Evolutionary conservation across 768 basidiomycete genomes (phyloP), one percentile per base, ranked within the genome.

Genomic region (Kwoniella mangroviensis): DNA sequence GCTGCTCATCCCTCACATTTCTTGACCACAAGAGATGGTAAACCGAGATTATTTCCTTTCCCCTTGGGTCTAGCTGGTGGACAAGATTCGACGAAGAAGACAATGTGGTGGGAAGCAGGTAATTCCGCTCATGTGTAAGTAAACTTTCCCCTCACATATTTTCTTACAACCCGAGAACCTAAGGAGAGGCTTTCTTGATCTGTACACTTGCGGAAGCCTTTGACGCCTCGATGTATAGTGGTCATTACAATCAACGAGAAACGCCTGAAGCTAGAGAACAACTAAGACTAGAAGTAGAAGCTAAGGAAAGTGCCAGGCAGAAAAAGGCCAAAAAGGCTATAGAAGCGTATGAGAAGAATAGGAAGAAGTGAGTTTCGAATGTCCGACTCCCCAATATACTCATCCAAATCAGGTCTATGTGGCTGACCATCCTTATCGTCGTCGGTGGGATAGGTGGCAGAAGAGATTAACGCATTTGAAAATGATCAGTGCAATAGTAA

Each of bases 61-160:
- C 79, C 79, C 2, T 69, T 80, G 4, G 79, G 79, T 15, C 73
- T 74, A 63, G 77, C 77, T 11, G 73, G 74, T 5, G 72, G 66
- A 0, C 22, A 40, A 51, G 67, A 61, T 21, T 55, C 70, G 15
- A 53, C 59, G n/a, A 75, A 68, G n/a, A 71, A 71, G 24, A 76
- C 74, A 45, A 55, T 80, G 15, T 80, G 79, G 79, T 80, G 77
- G 77, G 79, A 80, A 59, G 75, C 75, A 15, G 79, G 79, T 1
- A 78, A 78, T 53, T 68, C 67, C 3, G 71, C 79, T 7, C 79
- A 80, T 65, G 79, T 80, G 79, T 80, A 56, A 57, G 79, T 79
- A 12, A 41, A 11, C 21, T 4, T 19, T 19, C 61, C 34, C 6
- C 6, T 34, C 34, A 34, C 34, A 34, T 34, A 34, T 7, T 34